phyloP scores from a whole-genome alignment of 805 yeast species.

The Scheffersomyces amazonensis region DNA sequence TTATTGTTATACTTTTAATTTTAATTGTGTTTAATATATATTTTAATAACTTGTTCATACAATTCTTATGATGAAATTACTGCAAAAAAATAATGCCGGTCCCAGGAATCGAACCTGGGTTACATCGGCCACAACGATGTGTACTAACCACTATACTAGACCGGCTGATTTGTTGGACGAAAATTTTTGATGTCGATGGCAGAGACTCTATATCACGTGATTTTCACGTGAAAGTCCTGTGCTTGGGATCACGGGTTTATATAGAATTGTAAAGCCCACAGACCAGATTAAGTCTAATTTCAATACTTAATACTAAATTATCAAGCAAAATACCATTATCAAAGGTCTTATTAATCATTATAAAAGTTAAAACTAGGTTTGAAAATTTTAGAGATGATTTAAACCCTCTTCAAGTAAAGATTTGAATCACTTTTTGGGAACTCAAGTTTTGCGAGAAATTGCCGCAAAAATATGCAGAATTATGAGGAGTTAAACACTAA shows the following conservation, averaged over 20 bases:
- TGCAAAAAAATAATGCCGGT: conserved; percentile 34
- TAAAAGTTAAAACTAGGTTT: no score
- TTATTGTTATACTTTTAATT: background rate
- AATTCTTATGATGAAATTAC: no score
- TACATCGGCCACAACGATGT: conserved; percentile 7
- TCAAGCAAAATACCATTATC: no score
- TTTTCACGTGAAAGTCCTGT: background rate
- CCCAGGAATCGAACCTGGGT: conserved; percentile 54
- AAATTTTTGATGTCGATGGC: background rate
- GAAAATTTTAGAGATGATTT: no score
- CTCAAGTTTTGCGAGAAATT: no score
- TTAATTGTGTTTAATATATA: no score
- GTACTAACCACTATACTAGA: conserved; percentile 1
- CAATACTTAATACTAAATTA: background rate
- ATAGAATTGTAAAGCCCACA: background rate
- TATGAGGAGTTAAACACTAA: no score
- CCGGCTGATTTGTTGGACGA: background rate
- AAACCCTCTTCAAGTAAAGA: no score
- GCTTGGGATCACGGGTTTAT: no score
- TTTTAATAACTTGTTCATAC: background rate
- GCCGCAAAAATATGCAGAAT: no score
- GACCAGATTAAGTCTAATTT: background rate
- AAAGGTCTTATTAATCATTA: no score
- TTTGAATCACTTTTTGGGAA: no score
- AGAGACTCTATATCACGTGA: background rate